A percentile compares a stretch with the other conserved stretches of the same genome.
phyloP scores from a whole-genome alignment of 1,139 yeast species.

The Taphrina populina region DNA sequence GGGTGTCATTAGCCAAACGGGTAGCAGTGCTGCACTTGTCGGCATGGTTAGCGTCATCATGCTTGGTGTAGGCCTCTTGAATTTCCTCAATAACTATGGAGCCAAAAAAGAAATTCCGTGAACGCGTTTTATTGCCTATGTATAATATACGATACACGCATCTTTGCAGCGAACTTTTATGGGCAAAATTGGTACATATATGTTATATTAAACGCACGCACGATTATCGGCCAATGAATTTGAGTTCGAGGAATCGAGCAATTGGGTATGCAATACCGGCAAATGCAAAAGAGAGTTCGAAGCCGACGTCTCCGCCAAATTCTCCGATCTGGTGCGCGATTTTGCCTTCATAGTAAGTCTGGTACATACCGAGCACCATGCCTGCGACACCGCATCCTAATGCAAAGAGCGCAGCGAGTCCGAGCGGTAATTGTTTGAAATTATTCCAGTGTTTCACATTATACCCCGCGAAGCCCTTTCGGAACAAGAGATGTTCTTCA shows the following conservation, averaged over 20 bases:
- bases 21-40: slow-evolving; percentile 23
- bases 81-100: slow-evolving; percentile 17
- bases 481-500: slow-evolving; percentile 77
- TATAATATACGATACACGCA: neutral
- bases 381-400: slow-evolving; percentile 84
- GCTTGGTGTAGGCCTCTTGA: slow-evolving; percentile 25
- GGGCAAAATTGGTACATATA: neutral
- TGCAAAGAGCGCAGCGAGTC: slow-evolving; percentile 72
- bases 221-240: slow-evolving; percentile 32
- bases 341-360: slow-evolving; percentile 77
- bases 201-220: neutral
- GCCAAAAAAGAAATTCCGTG: slow-evolving; percentile 5
- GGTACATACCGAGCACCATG: slow-evolving; percentile 80
- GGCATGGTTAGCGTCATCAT: slow-evolving; percentile 29
- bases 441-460: slow-evolving; percentile 63
- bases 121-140: neutral
- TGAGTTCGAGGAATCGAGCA: slow-evolving; percentile 62
- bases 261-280: slow-evolving; percentile 63
- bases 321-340: slow-evolving; percentile 61
- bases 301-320: slow-evolving; percentile 82
- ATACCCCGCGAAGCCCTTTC: slow-evolving; percentile 61
- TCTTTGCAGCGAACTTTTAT: too few species aligned
- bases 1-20: too few species aligned
- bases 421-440: slow-evolving; percentile 62
- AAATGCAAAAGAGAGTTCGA: slow-evolving; percentile 71